Conservation (phyloP, 164 flowering plant genomes). For the Magnolia sinica region DNA sequence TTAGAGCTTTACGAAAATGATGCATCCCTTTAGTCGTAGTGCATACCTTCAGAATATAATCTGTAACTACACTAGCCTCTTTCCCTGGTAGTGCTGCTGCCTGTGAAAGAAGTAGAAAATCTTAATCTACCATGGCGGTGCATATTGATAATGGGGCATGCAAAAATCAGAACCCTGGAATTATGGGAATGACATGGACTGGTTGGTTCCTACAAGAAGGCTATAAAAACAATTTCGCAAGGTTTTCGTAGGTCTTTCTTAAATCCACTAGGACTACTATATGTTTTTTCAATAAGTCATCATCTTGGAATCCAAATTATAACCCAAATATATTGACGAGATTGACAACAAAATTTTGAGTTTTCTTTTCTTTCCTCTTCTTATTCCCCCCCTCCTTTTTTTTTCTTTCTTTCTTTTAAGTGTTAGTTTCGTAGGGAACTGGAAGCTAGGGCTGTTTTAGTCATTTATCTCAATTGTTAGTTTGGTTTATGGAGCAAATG, state of each 20-base stretch:
- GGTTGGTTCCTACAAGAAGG: not conserved
- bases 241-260: not conserved
- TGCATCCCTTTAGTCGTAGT: not conserved
- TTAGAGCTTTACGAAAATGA: not conserved
- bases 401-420: too few relatives aligned
- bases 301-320: too few relatives aligned
- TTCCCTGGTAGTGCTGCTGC: slow-evolving; percentile 49
- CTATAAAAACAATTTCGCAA: not conserved
- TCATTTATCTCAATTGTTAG: too few relatives aligned
- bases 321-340: too few relatives aligned
- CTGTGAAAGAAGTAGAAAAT: slow-evolving; percentile 31
- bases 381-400: too few relatives aligned
- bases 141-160: not conserved
- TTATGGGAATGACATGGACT: not conserved
- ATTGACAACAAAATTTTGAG: too few relatives aligned
- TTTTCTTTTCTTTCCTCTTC: too few relatives aligned
- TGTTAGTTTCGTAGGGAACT: too few relatives aligned
- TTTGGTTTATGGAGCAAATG: too few relatives aligned
- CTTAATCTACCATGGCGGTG: not conserved
- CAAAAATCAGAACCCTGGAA: not conserved
- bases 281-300: too few relatives aligned
- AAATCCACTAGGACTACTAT: too few relatives aligned
- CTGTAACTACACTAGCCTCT: slow-evolving; percentile 33
- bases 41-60: slow-evolving; percentile 32
- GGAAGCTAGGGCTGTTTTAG: too few relatives aligned